Evolutionary conservation across 495 filamentous ascomycete genomes (phyloP).

Genomic region (Parmelia sp.): DNA sequence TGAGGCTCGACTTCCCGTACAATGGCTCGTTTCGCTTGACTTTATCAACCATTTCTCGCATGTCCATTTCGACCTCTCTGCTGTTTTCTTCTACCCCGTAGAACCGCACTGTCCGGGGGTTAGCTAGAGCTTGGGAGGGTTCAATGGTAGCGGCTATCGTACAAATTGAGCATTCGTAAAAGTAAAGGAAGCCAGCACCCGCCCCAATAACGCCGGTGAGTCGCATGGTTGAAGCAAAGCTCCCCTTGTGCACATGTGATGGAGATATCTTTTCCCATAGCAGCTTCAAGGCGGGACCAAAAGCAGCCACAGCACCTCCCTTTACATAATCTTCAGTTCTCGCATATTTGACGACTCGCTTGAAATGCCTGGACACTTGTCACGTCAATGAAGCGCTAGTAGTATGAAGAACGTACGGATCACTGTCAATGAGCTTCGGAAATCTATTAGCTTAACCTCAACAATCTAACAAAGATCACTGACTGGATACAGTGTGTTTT

Average conservation of each 20-base stretch:
- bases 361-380: constrained; percentile 67
- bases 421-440: constrained; percentile 88
- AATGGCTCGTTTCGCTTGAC: constrained; percentile 86
- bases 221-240: constrained; percentile 77
- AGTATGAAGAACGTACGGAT: constrained; percentile 65
- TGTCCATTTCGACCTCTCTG: constrained; percentile 90
- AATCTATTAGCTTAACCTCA: constrained; percentile 19
- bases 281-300: constrained; percentile 65
- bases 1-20: constrained; percentile 74
- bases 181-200: constrained; percentile 67
- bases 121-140: neutral
- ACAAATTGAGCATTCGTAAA: constrained; percentile 64
- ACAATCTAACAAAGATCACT: constrained; percentile 27
- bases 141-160: neutral
- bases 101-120: constrained; percentile 61
- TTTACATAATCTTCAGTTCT: constrained; percentile 72
- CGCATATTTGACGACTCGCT: constrained; percentile 79
- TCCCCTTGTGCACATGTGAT: constrained; percentile 70
- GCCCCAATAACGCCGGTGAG: constrained; percentile 63
- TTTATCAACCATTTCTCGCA: constrained; percentile 93
- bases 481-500: constrained; percentile 76
- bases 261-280: constrained; percentile 76
- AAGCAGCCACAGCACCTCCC: constrained; percentile 56
- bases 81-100: constrained; percentile 90
- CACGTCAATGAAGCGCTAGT: constrained; percentile 22